Evolutionary conservation across 768 basidiomycete species (phyloP).

Genomic region (Ramaria sp.): DNA sequence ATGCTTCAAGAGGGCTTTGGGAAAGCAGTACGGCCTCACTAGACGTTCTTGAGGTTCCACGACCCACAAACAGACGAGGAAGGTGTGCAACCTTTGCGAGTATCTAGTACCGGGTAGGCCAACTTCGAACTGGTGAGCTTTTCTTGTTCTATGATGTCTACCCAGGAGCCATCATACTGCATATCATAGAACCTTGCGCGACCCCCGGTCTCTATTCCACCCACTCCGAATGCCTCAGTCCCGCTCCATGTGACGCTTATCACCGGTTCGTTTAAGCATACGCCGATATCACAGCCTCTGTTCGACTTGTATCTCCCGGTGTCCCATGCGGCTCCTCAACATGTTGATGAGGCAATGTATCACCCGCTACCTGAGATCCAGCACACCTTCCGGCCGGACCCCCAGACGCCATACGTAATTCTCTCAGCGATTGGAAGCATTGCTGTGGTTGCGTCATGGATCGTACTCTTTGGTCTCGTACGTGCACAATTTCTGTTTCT

Average conservation of each 20-base stretch:
- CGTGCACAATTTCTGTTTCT: conserved; percentile 19
- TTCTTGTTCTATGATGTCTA: conserved; percentile 13
- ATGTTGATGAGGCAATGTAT: conserved; percentile 67
- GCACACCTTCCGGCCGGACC: conserved; percentile 79
- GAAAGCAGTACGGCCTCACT: conserved; percentile 76
- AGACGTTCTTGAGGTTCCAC: conserved; percentile 85
- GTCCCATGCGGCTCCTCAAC: conserved; percentile 51
- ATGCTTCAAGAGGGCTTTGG: conserved; percentile 52
- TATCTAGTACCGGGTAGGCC: conserved; percentile 68
- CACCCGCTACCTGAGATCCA: conserved; percentile 59
- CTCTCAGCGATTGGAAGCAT: conserved; percentile 59
- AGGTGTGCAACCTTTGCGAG: conserved; percentile 74
- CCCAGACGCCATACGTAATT: conserved; percentile 57
- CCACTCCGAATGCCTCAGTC: conserved; percentile 42
- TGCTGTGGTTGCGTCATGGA: conserved; percentile 67
- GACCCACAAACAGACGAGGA: conserved; percentile 69
- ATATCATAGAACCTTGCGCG: conserved; percentile 64
- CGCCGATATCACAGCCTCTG: conserved; percentile 53
- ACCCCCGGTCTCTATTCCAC: conserved; percentile 62
- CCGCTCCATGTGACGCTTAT: conserved; percentile 68
- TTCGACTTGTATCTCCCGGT: conserved; percentile 67
- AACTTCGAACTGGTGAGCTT: conserved; percentile 72
- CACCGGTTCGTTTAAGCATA: conserved; percentile 59
- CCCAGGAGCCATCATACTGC: background rate
- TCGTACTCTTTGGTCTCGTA: conserved; percentile 59